phyloP scores from a whole-genome alignment of 495 filamentous ascomycete species.

The Tuber melanosporum region DNA sequence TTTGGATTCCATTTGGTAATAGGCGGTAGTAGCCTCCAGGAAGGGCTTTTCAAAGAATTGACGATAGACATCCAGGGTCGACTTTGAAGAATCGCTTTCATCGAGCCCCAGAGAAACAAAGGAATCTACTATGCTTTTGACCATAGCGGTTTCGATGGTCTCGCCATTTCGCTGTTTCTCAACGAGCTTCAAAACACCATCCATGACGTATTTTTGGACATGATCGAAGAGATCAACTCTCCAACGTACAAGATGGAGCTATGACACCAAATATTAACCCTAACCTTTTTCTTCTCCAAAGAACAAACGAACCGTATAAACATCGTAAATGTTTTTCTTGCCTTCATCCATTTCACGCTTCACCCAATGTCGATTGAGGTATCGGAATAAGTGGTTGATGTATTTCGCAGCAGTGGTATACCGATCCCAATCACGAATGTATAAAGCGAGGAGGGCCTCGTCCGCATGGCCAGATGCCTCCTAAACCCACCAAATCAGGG shows the following conservation, averaged over 20 bases:
- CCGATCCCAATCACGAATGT: constrained; percentile 91
- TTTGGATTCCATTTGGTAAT: constrained; percentile 88
- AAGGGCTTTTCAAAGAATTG: constrained; percentile 88
- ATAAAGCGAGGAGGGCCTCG: constrained; percentile 87
- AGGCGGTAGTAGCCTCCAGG: constrained; percentile 71
- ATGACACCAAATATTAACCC: constrained; percentile 11
- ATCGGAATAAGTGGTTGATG: constrained; percentile 93
- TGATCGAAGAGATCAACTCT: constrained; percentile 78
- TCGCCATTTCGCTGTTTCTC: constrained; percentile 97
- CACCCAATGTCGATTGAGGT: constrained; percentile 98
- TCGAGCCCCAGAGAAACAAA: constrained; percentile 95
- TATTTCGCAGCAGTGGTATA: constrained; percentile 94
- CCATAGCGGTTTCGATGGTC: constrained; percentile 93
- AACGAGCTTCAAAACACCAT: constrained; percentile 85
- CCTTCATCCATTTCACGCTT: constrained; percentile 98
- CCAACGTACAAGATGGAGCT: constrained; percentile 88
- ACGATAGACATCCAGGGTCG: constrained; percentile 89
- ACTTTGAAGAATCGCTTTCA: constrained; percentile 84
- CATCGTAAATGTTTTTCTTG: constrained; percentile 96
- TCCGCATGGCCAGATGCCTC: constrained; percentile 72
- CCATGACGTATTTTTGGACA: constrained; percentile 86
- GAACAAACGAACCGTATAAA: constrained; percentile 60
- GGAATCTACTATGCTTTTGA: constrained; percentile 94
- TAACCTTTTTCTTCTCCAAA: not conserved
- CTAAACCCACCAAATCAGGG: constrained; percentile 40